Base-by-base conservation (phyloP, 257 asterid genomes). In the Solanum raphanifolium region DNA sequence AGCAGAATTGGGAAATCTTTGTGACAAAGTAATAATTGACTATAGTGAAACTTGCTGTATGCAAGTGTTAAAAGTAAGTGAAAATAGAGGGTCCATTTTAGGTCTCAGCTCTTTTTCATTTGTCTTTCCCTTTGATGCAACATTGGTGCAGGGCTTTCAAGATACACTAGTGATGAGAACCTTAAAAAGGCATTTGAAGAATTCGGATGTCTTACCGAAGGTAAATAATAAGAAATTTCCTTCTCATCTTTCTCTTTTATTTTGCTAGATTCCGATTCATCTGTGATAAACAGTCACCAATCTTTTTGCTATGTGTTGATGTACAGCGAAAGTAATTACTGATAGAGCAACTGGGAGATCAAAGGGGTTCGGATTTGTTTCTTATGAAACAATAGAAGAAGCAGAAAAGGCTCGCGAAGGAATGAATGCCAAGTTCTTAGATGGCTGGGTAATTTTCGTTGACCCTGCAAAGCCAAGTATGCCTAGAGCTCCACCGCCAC, bases 361-460 rank as follows among this genome's bases (percentile, higher is more conserved):
- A 39, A 96, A 93, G 92, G 99, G 99, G 83, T 97, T 97, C 46
- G 99, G 94, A 39, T 97, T 97, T 90, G 96, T 96, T 25, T 87
- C 95, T 16, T 97, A 92, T 38, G 98, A 92, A 83, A 91, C 94
- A 5, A 87, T 96, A 60, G 98, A 97, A 90, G 99, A 95, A 86
- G 99, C 99, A 34, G 96, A 96, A 92, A 96, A 92, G 90, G 99
- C 99, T 9, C 93, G 98, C 1, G 95, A 94, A 86, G 99, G 93
- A 90, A 95, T 97, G 99, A 91, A 95, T 18, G 98, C 98, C 35
- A 94, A 95, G 88, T 96, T 78, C 91, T 94, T 95, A 73, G 99
- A 97, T 38, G 98, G 98, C 27, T 97, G 99, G 99, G 99, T 96
- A 55, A 95, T 97, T 82, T 97, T 97, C 86, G 99, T 95, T 12